Base-by-base conservation (phyloP, 2,329 filamentous ascomycete genomes). In the Botrytis pseudocinerea region DNA sequence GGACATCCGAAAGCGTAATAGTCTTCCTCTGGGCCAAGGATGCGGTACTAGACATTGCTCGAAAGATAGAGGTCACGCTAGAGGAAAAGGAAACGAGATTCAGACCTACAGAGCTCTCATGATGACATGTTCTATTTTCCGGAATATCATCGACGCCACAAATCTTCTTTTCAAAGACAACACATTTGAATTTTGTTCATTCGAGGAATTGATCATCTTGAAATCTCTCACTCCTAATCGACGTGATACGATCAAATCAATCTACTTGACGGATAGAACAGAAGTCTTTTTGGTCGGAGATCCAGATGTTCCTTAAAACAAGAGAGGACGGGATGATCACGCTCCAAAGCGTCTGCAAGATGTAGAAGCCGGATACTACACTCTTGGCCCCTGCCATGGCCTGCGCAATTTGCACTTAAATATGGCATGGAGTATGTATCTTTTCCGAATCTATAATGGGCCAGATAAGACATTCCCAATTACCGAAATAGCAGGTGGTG, bases 211-310 rank as follows among this genome's bases (percentile, higher is more conserved):
- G 59, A 2, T 6, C 7, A 38, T 60, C 16, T 60, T 60, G 59
- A 60, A 60, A 6, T 25, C 4, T 32, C 18, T 38, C 4, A 38
- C 32, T 5, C 1, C 32, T 18, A 60, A 60, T 20, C 9, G 38
- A 35, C 59, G 35, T 14, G 38, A 60, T 60, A 4, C 32, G 3
- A 60, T 60, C 7, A 32, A 35, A 20, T 35, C 32, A 22, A 38
- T 60, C 20, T 60, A 35, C 28, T 18, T 35, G 28, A 32, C 14
- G 0, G 7, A 59, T 3, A 20, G 20, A 35, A 12, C 8, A 48
- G 3, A 48, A 20, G 20, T 0, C 0, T 48, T 9, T 48, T 2
- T 25, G 22, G 25, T 12, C 5, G 4, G 46, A 25, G 9, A 4
- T 25, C 22, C 46, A 22, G 20, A 35, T 35, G 5, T 35, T 35